phyloP scores from a whole-genome alignment of 2,329 filamentous ascomycete species.

The Trichoderma citrinoviride region DNA sequence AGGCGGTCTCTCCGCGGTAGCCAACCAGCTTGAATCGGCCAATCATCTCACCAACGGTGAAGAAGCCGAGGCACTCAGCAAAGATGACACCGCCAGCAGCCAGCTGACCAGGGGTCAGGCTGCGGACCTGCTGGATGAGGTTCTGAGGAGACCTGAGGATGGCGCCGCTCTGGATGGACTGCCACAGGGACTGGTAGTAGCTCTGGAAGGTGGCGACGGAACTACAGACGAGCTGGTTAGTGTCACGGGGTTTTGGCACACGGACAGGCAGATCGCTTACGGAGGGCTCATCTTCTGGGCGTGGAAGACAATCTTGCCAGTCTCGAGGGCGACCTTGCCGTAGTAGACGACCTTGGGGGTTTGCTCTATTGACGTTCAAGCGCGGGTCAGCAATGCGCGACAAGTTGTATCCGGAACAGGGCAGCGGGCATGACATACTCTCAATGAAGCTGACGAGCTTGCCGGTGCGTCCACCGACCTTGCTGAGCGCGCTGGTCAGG shows the following conservation, averaged over 20 bases:
- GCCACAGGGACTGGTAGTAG: conserved; percentile 75
- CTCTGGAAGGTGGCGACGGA: conserved; percentile 77
- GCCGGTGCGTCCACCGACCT: conserved; percentile 80
- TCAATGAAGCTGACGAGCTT: conserved; percentile 76
- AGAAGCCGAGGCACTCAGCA: conserved; percentile 92
- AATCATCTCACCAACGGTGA: conserved; percentile 96
- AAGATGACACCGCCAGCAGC: conserved; percentile 71
- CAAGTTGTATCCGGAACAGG: no score
- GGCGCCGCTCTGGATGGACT: conserved; percentile 64
- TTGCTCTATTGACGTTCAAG: conserved; percentile 58
- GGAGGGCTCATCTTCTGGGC: conserved; percentile 91
- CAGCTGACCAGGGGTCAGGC: conserved; percentile 68
- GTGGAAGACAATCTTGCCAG: conserved; percentile 81
- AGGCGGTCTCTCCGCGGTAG: conserved; percentile 70
- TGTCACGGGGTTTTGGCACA: neutral
- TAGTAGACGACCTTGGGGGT: conserved; percentile 89
- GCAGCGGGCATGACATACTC: conserved; percentile 64
- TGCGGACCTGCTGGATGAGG: conserved; percentile 59
- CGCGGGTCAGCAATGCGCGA: conserved; percentile 6
- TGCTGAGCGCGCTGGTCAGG: conserved; percentile 63
- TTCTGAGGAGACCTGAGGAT: conserved; percentile 56
- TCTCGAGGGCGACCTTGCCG: conserved; percentile 81
- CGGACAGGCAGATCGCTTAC: conserved; percentile 58
- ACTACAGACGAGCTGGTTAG: conserved; percentile 46
- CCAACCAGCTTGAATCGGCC: conserved; percentile 93